phyloP scores from a whole-genome alignment of 176 grass and related monocot genomes.

The Avena insularis region DNA sequence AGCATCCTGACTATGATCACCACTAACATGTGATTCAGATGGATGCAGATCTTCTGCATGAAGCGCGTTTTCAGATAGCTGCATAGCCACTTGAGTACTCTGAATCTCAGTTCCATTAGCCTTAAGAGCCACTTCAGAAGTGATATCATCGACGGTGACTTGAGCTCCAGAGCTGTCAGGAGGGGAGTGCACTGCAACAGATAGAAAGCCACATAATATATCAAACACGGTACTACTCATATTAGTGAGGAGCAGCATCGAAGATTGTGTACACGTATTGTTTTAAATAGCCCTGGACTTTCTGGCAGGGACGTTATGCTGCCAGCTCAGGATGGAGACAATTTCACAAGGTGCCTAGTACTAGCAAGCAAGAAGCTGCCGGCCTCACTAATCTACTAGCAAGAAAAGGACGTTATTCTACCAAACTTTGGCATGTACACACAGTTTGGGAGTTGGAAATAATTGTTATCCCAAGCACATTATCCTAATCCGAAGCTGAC shows the following conservation, averaged over 20 bases:
- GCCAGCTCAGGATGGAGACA: slow-evolving; percentile 40
- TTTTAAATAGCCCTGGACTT: slow-evolving; percentile 38
- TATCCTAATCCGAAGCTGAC: slow-evolving; percentile 33
- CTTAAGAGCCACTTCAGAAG: slow-evolving; percentile 21
- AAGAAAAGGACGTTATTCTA: slow-evolving; percentile 4
- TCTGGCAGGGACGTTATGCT: slow-evolving; percentile 33
- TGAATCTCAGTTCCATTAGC: slow-evolving; percentile 8
- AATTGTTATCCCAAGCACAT: slow-evolving; percentile 15
- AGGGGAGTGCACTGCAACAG: slow-evolving; percentile 37
- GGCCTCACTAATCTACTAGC: slow-evolving; percentile 37
- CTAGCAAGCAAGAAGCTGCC: slow-evolving; percentile 26
- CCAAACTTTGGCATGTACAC: slow-evolving; percentile 25
- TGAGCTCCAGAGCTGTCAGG: not conserved
- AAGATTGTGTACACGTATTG: slow-evolving; percentile 35
- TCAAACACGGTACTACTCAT: not conserved
- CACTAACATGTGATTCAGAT: slow-evolving; percentile 15
- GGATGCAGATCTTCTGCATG: slow-evolving; percentile 17
- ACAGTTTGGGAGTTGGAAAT: slow-evolving; percentile 28
- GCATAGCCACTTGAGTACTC: not conserved
- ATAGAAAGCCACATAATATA: slow-evolving; percentile 32
- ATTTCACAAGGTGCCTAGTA: slow-evolving; percentile 30
- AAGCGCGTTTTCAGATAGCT: slow-evolving; percentile 13
- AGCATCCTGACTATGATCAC: slow-evolving; percentile 7
- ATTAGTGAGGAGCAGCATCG: slow-evolving; percentile 23
- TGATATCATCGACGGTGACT: not conserved